Evolutionary conservation across 1,284 basidiomycete species (phyloP), one percentile per base, ranked within the genome.

Genomic region (Puccinia horiana): DNA sequence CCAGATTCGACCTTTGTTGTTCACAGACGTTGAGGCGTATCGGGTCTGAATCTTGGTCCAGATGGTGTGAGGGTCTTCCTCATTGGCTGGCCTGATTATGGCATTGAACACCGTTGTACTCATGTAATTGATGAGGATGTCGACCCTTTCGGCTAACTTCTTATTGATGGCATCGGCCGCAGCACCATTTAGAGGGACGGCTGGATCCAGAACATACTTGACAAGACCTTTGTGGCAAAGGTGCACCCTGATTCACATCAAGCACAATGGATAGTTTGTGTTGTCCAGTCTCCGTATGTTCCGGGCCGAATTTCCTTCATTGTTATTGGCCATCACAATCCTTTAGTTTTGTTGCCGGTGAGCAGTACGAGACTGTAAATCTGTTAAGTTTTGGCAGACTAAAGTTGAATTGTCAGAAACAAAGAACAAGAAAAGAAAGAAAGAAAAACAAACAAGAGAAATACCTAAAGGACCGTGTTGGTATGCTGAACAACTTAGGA

Each of bases 21-120:
- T 58, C 23, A 58, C 56, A 58, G 56, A 58, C 8, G 56, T 58
- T 58, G 56, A 58, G 56, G 56, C 23, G 56, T 58, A 58, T n/a
- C 56, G 56, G 6, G 9, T 6, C 8, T 6, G 6, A 9, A 58
- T 58, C 29, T 8, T 11, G 29, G 8, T 29, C 56, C 56, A 58
- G 56, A 58, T 58, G 8, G 8, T 20, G 29, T 11, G 23, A 9
- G 56, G 56, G 23, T 58, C 9, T 58, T 58, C 56, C 20, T n/a
- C 56, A 20, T 58, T 58, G 23, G 49, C 49, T 52, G 49, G 49
- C 23, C 12, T 52, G 49, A 52, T 52, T 52, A 52, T 23, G 12
- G 56, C 20, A 6, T 58, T 20, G 23, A 58, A 58, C 6, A 20
- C 56, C 9, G 29, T 23, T n/a, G 6, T 20, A 29, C 56, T 58